Percentiles rank a stretch among this genome's conserved stretches.
Evolutionary conservation across 2,329 filamentous ascomycete species (phyloP).

Genomic region (Fusarium succisae): DNA sequence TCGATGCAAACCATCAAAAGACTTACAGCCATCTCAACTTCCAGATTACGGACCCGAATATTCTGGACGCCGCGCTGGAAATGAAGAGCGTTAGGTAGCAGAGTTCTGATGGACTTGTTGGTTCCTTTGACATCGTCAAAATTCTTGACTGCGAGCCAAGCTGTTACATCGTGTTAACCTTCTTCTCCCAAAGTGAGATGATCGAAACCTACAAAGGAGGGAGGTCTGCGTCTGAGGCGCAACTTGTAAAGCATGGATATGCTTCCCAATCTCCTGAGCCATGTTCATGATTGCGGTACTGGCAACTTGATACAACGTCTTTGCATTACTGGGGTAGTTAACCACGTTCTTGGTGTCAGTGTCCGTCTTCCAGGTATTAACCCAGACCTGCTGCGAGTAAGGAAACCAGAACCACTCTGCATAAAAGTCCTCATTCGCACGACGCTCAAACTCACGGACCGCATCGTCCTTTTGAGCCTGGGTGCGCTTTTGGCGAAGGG

Average conservation of each 20-base stretch:
- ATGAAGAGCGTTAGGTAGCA: background rate
- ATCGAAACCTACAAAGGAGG: background rate
- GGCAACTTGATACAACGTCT: background rate
- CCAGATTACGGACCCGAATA: background rate
- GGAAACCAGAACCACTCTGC: background rate
- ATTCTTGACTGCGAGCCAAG: background rate
- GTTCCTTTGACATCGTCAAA: background rate
- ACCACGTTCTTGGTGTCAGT: background rate
- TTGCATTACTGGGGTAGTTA: background rate
- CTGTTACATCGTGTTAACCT: background rate
- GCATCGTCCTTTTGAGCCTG: background rate
- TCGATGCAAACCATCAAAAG: accelerated
- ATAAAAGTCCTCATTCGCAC: background rate
- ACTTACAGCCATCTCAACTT: background rate
- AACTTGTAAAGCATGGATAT: background rate
- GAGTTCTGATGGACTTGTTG: background rate
- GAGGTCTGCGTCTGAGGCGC: background rate
- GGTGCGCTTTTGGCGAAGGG: background rate
- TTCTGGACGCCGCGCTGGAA: background rate
- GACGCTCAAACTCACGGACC: background rate
- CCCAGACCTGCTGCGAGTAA: background rate
- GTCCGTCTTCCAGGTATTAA: background rate
- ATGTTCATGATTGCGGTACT: background rate
- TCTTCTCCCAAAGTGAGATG: accelerated
- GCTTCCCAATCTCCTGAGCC: background rate